Evolutionary conservation across 2,329 filamentous ascomycete species (phyloP), one percentile per base, ranked within the genome.

Genomic region (Dryadomyces quercus-mongolicae): DNA sequence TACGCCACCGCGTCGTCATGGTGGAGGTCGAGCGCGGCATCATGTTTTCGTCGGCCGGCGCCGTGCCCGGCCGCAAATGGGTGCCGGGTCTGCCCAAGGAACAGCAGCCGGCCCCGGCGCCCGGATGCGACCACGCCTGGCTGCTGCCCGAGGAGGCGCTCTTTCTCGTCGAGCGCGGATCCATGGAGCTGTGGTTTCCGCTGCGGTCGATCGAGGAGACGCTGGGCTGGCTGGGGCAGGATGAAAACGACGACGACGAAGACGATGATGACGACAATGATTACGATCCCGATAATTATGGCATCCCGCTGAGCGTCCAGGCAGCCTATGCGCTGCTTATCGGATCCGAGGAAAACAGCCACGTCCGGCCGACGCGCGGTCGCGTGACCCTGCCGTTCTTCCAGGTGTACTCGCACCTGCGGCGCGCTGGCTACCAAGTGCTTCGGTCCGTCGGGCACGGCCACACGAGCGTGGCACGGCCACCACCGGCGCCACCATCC

Each of bases 71-170:
- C 4, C 54, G 55, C 20, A 53, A 42, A 9, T 53, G 54, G 52
- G 67, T 78, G 4, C 71, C 80, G 1, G 74, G 74, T 6, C 62
- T 72, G n/a, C 72, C 75, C 44, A 77, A 75, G 58, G 79, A 82
- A 38, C 67, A 69, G 52, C 57, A 58, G 49, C 53, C 55, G 16
- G 12, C 42, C 16, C 55, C 56, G 10, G 34, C 38, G 13, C 69
- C 75, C 0, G 78, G 76, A 3, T 76, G 75, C 57, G 78, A 83
- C 34, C 81, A 78, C 58, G 71, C 91, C 44, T 96, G 91, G 91
- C 66, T 98, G 51, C 68, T 95, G 43, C 92, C 92, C 0, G 93
- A 98, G 65, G 93, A 98, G 68, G 88, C 90, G 6, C 74, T 98
- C 53, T 96, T 90, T 63, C 68, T 96, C 58, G 75, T 97, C 9